Base-by-base conservation (phyloP, 2,329 filamentous ascomycete genomes). In the Parafenestella ontariensis region DNA sequence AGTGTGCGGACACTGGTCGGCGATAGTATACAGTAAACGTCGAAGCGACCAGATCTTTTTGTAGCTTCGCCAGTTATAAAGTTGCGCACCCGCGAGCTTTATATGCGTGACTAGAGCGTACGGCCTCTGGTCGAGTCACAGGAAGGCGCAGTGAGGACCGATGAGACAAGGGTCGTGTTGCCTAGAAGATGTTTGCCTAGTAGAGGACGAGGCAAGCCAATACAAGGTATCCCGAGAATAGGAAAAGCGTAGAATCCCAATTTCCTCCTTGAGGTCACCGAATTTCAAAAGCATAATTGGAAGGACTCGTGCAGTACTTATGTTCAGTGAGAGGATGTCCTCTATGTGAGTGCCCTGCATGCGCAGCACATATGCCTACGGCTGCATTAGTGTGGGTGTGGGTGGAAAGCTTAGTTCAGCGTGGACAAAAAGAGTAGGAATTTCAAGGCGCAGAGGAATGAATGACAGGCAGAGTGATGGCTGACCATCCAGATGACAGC, bases 341-440 rank as follows among this genome's bases (percentile, higher is more conserved):
- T 39, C 52, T 58, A 34, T 53, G 63, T 46, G 46, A 58, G 52
- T 45, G 60, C 52, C 54, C 59, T 62, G 62, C 59, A 65, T 56
- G 52, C 53, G 54, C 54, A 55, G 62, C 58, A 59, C 62, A 57
- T 65, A 68, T 28, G 54, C 45, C 49, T 52, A 29, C 43, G 21
- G 41, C 18, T 49, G 54, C 68, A 64, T 68, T 74, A 74, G 71
- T 67, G 69, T 65, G 68, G 68, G 71, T 57, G 61, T 62, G 61
- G 61, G 61, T 61, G 67, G 64, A 69, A 74, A 73, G 72, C 71
- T 73, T 74, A 69, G 70, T 65, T 68, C 61, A 61, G 70, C 57
- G 54, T 65, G 53, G 62, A 65, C 65, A 43, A 57, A 67, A 71
- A 55, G 52, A 61, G 64, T 39, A 67, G 57, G 62, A 56, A 59